A percentile compares a stretch with the other conserved stretches of the same genome.
Evolutionary conservation across 495 filamentous ascomycete genomes (phyloP).

Genomic region (Lasiosphaeriaceae sp.): DNA sequence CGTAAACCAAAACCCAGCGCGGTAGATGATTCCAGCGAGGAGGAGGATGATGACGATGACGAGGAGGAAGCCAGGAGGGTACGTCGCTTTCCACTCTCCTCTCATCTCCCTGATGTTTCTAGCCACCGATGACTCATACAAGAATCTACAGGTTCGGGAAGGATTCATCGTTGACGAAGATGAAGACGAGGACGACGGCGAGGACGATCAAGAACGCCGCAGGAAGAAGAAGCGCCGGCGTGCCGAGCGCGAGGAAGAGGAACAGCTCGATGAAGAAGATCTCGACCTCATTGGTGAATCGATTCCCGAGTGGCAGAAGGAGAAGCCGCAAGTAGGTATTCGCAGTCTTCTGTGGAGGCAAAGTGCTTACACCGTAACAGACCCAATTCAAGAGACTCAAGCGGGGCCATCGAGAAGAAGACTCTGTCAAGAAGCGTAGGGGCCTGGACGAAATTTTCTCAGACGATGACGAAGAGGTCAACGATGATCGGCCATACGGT

Average conservation of each 20-base stretch:
- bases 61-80: constrained; percentile 66
- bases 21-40: constrained; percentile 82
- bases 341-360: neutral
- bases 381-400: constrained; percentile 93
- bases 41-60: constrained; percentile 96
- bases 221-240: constrained; percentile 64
- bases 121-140: neutral
- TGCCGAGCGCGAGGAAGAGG: constrained; percentile 80
- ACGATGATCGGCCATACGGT: constrained; percentile 54
- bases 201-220: constrained; percentile 59
- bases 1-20: constrained; percentile 33
- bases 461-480: constrained; percentile 80
- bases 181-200: constrained; percentile 68
- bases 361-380: constrained; percentile 42
- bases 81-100: constrained; percentile 5
- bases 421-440: constrained; percentile 56
- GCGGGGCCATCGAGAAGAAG: constrained; percentile 74
- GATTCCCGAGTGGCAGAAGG: constrained; percentile 62
- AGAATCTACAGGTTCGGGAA: constrained; percentile 63
- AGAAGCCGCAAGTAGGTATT: constrained; percentile 57
- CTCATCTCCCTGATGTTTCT: neutral
- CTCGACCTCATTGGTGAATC: constrained; percentile 86
- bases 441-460: constrained; percentile 89
- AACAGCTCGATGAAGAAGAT: constrained; percentile 90
- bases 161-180: constrained; percentile 97